phyloP scores from a whole-genome alignment of 257 asterid genomes.

The Penstemon davidsonii region DNA sequence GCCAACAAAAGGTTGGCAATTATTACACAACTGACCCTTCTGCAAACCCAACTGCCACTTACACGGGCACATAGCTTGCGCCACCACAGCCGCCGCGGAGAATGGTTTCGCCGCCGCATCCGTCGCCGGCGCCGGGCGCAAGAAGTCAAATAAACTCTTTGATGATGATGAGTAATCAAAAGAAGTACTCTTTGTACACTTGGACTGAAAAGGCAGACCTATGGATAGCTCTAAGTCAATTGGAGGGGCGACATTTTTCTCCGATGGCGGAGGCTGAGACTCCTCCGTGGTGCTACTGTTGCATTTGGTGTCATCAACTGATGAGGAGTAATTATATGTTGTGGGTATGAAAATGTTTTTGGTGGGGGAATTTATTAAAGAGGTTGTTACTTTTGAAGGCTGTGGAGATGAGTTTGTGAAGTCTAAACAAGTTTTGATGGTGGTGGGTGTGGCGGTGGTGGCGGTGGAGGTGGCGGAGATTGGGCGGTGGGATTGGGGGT shows the following conservation, averaged over 20 bases:
- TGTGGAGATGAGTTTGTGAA: slow-evolving; percentile 40
- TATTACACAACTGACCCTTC: slow-evolving; percentile 35
- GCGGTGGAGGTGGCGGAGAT: slow-evolving; percentile 23
- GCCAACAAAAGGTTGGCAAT: slow-evolving; percentile 38
- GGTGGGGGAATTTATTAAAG: slow-evolving; percentile 15
- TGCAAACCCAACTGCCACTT: slow-evolving; percentile 43
- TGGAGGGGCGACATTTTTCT: slow-evolving; percentile 7
- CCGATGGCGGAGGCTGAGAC: slow-evolving; percentile 30
- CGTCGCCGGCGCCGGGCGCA: slow-evolving; percentile 13
- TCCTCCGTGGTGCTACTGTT: slow-evolving; percentile 82
- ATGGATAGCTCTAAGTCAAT: slow-evolving; percentile 69
- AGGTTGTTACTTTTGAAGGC: slow-evolving; percentile 9
- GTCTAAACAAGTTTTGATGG: slow-evolving; percentile 37
- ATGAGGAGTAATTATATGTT: slow-evolving; percentile 29
- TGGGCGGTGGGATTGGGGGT: slow-evolving; percentile 61
- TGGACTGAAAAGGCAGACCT: slow-evolving; percentile 54
- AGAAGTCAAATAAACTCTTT: slow-evolving; percentile 22
- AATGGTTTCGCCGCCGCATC: neutral
- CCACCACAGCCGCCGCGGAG: neutral
- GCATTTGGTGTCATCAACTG: slow-evolving; percentile 58
- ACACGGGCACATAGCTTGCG: slow-evolving; percentile 34
- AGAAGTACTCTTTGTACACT: slow-evolving; percentile 24
- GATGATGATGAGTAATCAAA: slow-evolving; percentile 10
- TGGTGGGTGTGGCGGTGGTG: neutral
- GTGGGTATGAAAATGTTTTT: slow-evolving; percentile 24